These are phyloP conservation scores for Glarea lozoyensis DNA, from an alignment of 495 filamentous ascomycete species.

Conservation along the genomic window DNA sequence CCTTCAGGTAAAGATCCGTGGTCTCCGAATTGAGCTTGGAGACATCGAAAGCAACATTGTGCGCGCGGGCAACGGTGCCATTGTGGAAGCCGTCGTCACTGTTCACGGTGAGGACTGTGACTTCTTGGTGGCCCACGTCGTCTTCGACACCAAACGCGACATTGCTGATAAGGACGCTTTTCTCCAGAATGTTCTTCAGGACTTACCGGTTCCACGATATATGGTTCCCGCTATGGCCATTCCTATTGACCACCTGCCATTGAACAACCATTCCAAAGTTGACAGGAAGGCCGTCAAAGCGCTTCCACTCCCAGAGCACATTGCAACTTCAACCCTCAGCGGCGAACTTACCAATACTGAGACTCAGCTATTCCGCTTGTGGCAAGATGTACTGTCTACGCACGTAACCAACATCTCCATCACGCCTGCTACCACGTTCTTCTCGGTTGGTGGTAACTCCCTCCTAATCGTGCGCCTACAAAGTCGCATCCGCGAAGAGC, in stretches of 20 bases:
- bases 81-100: slow-evolving; percentile 29
- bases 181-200: neutral
- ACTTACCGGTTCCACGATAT: neutral
- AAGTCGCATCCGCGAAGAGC: neutral
- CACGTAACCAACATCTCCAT: neutral
- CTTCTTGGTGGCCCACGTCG: neutral
- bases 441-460: slow-evolving; percentile 28
- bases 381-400: slow-evolving; percentile 20
- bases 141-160: neutral
- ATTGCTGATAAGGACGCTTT: neutral
- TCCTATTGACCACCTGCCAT: slow-evolving; percentile 29
- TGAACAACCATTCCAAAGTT: slow-evolving; percentile 31
- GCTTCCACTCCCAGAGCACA: neutral
- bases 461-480: slow-evolving; percentile 23
- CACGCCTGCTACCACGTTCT: slow-evolving; percentile 22
- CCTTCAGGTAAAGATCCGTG: slow-evolving; percentile 42
- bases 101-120: slow-evolving; percentile 5
- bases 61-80: slow-evolving; percentile 11
- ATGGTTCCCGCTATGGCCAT: slow-evolving; percentile 28
- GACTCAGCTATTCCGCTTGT: slow-evolving; percentile 18
- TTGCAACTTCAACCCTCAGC: neutral
- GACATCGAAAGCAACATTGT: slow-evolving; percentile 38
- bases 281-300: slow-evolving; percentile 15
- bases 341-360: neutral
- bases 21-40: slow-evolving; percentile 42